Evolutionary conservation across 208 protist genomes (phyloP), one percentile per base, ranked within the genome.

Genomic region (Leishmania martiniquensis): DNA sequence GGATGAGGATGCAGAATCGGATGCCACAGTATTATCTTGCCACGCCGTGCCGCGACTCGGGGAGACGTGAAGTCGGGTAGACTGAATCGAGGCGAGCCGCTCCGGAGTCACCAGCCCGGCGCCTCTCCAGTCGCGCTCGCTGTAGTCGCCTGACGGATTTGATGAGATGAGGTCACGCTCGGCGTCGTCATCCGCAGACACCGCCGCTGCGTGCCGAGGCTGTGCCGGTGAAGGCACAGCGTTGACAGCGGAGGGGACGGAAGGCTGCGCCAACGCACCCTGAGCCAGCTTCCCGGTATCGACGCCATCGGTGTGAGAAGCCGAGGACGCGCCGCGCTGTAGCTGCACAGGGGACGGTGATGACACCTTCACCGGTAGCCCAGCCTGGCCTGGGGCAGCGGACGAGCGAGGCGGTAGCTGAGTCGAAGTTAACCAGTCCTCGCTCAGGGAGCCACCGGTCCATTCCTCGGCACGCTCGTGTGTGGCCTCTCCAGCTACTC

Each of bases 11-110:
- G 79, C 59, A 0, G 44, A 22, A 3, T 55, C 68, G n/a, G 42
- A 76, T 12, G 55, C 60, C 7, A 44, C 25, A 22, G 62, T 62
- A 32, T 22, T 69, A 5, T 67, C 57, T 44, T 72, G 65, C 72
- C 81, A 85, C 6, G 71, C 76, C 72, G 59, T 65, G 4, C 81
- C 76, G 29, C 86, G 86, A 20, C 10, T 29, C 0, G 86, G 75
- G 0, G 86, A 90, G 29, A 90, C 86, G 73, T 87, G 72, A 45
- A 90, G 81, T 4, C 69, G 79, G 22, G 54, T 78, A 5, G 69
- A 82, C 32, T 71, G 80, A 25, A 85, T 77, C 5, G 76, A 42
- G 17, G 72, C 72, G 7, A 82, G 25, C 4, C 76, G 81, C 39
- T 77, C 80, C 25, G 75, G 70, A 2, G 80, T 42, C 6, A 75